phyloP scores from a whole-genome alignment of 805 yeast species.

The Starmerella vitae region DNA sequence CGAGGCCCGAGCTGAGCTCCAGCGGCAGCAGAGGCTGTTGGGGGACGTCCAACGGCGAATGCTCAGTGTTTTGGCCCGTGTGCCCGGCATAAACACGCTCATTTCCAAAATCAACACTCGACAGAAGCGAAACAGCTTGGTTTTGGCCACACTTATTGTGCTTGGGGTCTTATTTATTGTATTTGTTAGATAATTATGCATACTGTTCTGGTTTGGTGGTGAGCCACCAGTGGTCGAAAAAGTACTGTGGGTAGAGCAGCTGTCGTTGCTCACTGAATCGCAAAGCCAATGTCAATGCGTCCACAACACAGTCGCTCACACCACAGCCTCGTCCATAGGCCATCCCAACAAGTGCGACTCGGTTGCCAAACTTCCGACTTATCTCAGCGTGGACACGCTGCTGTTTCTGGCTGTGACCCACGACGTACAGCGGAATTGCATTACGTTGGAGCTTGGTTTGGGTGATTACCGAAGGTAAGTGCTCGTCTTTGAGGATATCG shows the following conservation, averaged over 20 bases:
- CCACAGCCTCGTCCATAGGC: slow-evolving; percentile 70
- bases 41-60: slow-evolving; percentile 51
- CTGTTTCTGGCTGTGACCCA: slow-evolving; percentile 46
- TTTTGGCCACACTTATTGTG: slow-evolving; percentile 63
- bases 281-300: slow-evolving; percentile 48
- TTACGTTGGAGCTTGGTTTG: slow-evolving; percentile 32
- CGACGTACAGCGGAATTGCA: slow-evolving; percentile 69
- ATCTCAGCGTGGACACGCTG: slow-evolving; percentile 28
- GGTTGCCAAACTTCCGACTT: slow-evolving; percentile 29
- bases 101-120: slow-evolving; percentile 74
- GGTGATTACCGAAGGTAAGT: slow-evolving; percentile 21
- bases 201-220: slow-evolving; percentile 21
- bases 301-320: slow-evolving; percentile 71
- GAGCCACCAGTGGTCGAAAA: slow-evolving; percentile 22
- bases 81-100: slow-evolving; percentile 74
- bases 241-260: slow-evolving; percentile 25
- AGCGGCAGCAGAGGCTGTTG: slow-evolving; percentile 54
- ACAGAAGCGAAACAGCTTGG: slow-evolving; percentile 73
- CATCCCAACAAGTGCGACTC: slow-evolving; percentile 62
- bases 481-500: slow-evolving; percentile 26
- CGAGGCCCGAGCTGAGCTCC: slow-evolving; percentile 75
- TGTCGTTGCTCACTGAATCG: slow-evolving; percentile 24
- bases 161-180: slow-evolving; percentile 58
- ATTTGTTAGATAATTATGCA: slow-evolving; percentile 32
- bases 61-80: slow-evolving; percentile 43